Conservation (phyloP, 805 yeast genomes). For the Sugiyamaella lignohabitans region DNA sequence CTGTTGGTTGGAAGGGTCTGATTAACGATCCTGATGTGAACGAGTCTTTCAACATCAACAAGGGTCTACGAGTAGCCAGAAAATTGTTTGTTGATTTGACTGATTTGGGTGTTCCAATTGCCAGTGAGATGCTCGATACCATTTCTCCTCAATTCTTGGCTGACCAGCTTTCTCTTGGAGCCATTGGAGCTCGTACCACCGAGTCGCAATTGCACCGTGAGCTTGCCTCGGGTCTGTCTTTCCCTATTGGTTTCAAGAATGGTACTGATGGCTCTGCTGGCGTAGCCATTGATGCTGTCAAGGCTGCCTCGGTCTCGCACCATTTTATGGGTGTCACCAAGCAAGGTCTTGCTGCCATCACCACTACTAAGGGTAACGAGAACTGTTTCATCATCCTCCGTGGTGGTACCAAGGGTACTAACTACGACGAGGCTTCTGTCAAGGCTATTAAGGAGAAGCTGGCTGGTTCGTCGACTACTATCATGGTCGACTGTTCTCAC, state of each 20-base stretch:
- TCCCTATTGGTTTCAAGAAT: slow-evolving; percentile 98
- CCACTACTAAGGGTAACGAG: slow-evolving; percentile 91
- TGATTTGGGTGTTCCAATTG: slow-evolving; percentile 77
- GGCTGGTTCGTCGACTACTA: slow-evolving; percentile 32
- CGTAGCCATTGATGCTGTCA: slow-evolving; percentile 90
- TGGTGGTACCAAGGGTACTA: slow-evolving; percentile 93
- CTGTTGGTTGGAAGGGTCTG: slow-evolving; percentile 98
- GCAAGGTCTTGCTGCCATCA: slow-evolving; percentile 94
- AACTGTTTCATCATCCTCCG: slow-evolving; percentile 90
- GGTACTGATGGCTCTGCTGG: slow-evolving; percentile 95
- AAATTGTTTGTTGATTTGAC: slow-evolving; percentile 79
- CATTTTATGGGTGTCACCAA: slow-evolving; percentile 97
- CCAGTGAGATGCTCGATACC: slow-evolving; percentile 96
- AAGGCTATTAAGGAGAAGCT: slow-evolving; percentile 65
- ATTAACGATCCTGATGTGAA: slow-evolving; percentile 95
- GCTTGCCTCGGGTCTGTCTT: slow-evolving; percentile 93
- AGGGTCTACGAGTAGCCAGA: slow-evolving; percentile 85
- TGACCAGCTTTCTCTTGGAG: slow-evolving; percentile 89
- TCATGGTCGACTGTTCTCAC: slow-evolving; percentile 97
- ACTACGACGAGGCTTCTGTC: slow-evolving; percentile 79
- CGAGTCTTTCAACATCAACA: slow-evolving; percentile 88
- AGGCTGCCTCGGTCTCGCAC: slow-evolving; percentile 86
- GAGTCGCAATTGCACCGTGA: slow-evolving; percentile 98
- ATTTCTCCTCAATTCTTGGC: slow-evolving; percentile 93
- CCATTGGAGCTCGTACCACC: slow-evolving; percentile 98